Conservation (phyloP, 805 yeast genomes). For the Ogataea populi-albae region DNA sequence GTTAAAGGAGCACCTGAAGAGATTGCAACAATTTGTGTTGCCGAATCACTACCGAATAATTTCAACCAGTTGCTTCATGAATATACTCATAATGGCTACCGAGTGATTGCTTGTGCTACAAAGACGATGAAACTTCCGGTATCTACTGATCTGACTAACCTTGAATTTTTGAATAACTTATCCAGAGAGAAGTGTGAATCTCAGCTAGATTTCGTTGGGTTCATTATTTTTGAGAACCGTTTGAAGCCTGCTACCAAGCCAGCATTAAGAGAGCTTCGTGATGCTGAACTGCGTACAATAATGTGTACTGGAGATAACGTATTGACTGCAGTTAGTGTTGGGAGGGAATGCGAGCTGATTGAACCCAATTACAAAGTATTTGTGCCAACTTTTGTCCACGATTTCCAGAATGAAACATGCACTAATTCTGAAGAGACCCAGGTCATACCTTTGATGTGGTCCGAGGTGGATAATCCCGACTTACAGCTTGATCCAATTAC, state of each 20-base stretch:
- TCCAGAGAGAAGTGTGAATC: constrained; percentile 67
- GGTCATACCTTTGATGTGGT: constrained; percentile 49
- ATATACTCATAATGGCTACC: constrained; percentile 90
- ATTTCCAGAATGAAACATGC: constrained; percentile 9
- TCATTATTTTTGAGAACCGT: constrained; percentile 89
- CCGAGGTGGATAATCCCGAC: constrained; percentile 59
- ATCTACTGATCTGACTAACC: constrained; percentile 31
- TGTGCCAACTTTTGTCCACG: constrained; percentile 57
- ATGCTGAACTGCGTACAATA: constrained; percentile 74
- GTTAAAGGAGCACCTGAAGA: constrained; percentile 99
- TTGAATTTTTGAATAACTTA: constrained; percentile 48
- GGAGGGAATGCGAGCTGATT: constrained; percentile 74
- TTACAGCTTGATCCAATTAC: constrained; percentile 62
- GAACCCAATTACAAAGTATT: constrained; percentile 43
- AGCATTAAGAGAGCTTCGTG: constrained; percentile 56
- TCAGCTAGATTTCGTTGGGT: constrained; percentile 74
- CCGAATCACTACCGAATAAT: constrained; percentile 68
- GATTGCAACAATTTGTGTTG: constrained; percentile 71
- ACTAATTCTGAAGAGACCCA: constrained; percentile 11
- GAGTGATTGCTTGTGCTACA: constrained; percentile 90
- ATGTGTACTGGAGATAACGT: constrained; percentile 99
- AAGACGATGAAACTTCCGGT: constrained; percentile 38
- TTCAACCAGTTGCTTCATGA: constrained; percentile 71
- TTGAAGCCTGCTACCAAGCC: constrained; percentile 65
- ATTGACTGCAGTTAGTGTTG: constrained; percentile 92